These are phyloP conservation scores for Orobanche coerulescens DNA, from an alignment of 257 asterid genomes.

Conservation along the genomic window DNA sequence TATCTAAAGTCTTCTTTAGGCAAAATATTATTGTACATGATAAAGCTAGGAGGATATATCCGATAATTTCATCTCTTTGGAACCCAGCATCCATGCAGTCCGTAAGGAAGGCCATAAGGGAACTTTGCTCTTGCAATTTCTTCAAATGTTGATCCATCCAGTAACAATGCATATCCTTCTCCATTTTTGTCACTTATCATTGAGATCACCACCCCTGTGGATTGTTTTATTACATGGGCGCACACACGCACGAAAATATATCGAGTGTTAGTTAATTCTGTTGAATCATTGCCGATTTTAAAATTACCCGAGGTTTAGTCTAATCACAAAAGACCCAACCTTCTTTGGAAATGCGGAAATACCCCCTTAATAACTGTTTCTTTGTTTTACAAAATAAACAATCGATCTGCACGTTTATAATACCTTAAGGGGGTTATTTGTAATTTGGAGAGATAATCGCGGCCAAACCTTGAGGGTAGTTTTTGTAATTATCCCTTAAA, in stretches of 20 bases:
- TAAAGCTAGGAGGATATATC: not conserved
- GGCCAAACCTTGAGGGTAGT: too few species aligned
- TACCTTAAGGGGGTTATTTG: too few species aligned
- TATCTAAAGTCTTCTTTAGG: not conserved
- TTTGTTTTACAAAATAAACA: too few species aligned
- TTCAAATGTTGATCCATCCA: slow-evolving; percentile 79
- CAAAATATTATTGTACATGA: not conserved
- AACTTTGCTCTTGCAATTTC: slow-evolving; percentile 91
- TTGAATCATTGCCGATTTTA: not conserved
- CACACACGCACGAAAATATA: not conserved
- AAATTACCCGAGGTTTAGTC: not conserved
- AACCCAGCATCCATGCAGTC: slow-evolving; percentile 96
- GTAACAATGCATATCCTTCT: slow-evolving; percentile 73
- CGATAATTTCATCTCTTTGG: slow-evolving; percentile 35
- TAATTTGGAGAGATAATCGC: too few species aligned
- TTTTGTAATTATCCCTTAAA: too few species aligned
- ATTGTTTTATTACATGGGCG: not conserved
- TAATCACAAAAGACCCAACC: not conserved
- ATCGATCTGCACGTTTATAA: too few species aligned
- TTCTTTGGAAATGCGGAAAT: too few species aligned
- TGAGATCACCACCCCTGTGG: slow-evolving; percentile 80
- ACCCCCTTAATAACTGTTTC: too few species aligned
- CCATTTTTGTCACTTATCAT: slow-evolving; percentile 73
- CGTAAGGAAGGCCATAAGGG: slow-evolving; percentile 96
- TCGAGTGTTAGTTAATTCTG: not conserved